Percentiles rank a stretch among this genome's conserved stretches.
These are phyloP conservation scores for Candida coleopterorum DNA, from an alignment of 805 yeast species.

Conservation along the genomic window DNA sequence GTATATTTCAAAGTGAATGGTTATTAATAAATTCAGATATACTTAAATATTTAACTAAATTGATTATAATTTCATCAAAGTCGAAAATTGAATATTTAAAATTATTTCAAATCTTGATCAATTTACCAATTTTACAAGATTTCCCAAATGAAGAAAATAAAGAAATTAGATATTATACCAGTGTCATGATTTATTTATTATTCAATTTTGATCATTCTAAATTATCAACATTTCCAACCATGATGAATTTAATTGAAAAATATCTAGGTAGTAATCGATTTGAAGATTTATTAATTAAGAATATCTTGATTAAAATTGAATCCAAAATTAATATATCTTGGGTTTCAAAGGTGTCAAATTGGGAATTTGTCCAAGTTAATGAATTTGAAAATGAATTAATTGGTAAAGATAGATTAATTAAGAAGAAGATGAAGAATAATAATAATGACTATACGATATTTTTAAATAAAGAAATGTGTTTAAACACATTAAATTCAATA, in stretches of 20 bases:
- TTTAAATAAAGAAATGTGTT: conserved; percentile 45
- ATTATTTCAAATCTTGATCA: conserved; percentile 59
- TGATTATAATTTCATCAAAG: conserved; percentile 33
- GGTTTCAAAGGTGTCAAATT: conserved; percentile 55
- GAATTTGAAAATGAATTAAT: conserved; percentile 37
- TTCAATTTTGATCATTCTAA: conserved; percentile 41
- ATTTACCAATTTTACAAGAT: conserved; percentile 36
- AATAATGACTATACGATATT: conserved; percentile 45
- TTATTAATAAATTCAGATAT: conserved; percentile 26
- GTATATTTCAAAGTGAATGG: conserved; percentile 48
- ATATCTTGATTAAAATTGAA: conserved; percentile 57
- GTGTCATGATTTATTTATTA: conserved; percentile 46
- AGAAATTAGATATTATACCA: conserved; percentile 35
- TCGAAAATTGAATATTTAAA: conserved; percentile 41
- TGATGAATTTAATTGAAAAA: conserved; percentile 37
- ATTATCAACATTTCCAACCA: conserved; percentile 44
- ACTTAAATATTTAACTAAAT: conserved; percentile 41
- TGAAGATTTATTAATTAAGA: conserved; percentile 59
- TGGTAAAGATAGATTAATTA: conserved; percentile 42
- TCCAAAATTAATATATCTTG: conserved; percentile 49
- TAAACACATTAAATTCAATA: conserved; percentile 37
- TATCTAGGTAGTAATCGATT: conserved; percentile 56
- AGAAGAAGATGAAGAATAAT: conserved; percentile 40
- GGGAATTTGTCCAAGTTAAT: conserved; percentile 56
- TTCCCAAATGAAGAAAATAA: conserved; percentile 17